phyloP scores from a whole-genome alignment of 345 rosid genomes.

The Microthlaspi erraticum region DNA sequence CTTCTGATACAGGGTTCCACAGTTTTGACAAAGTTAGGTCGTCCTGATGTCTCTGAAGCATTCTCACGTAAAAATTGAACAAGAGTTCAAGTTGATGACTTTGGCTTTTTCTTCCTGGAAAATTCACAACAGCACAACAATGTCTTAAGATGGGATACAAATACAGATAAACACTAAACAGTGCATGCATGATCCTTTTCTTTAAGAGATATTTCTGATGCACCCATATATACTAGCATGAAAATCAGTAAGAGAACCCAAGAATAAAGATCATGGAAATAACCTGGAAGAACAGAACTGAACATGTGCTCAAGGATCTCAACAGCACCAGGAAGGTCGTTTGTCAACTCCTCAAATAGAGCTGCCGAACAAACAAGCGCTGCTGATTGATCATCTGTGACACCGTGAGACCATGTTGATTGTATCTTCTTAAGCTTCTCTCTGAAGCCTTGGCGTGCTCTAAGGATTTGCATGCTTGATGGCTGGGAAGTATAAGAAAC shows the following conservation, averaged over 20 bases:
- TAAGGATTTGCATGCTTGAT: slow-evolving; percentile 75
- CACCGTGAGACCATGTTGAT: slow-evolving; percentile 75
- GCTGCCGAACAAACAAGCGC: slow-evolving; percentile 82
- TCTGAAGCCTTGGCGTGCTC: slow-evolving; percentile 88
- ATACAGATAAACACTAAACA: slow-evolving; percentile 9
- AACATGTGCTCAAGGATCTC: slow-evolving; percentile 72
- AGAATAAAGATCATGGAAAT: slow-evolving; percentile 21
- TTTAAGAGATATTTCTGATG: slow-evolving; percentile 6
- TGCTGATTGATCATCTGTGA: slow-evolving; percentile 70
- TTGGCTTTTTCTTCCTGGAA: slow-evolving; percentile 75
- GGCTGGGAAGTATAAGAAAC: slow-evolving; percentile 68
- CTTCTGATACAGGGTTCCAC: slow-evolving; percentile 74
- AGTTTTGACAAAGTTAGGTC: slow-evolving; percentile 60
- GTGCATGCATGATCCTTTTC: slow-evolving; percentile 21
- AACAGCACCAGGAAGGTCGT: slow-evolving; percentile 66
- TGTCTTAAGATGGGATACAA: slow-evolving; percentile 5
- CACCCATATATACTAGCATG: slow-evolving; percentile 21
- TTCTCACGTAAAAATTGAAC: slow-evolving; percentile 59
- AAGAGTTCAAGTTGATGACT: slow-evolving; percentile 74
- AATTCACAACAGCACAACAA: slow-evolving; percentile 28
- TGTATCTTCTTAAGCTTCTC: slow-evolving; percentile 63
- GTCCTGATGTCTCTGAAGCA: slow-evolving; percentile 74
- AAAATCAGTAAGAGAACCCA: slow-evolving; percentile 10
- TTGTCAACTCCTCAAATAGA: slow-evolving; percentile 81
- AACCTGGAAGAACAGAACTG: slow-evolving; percentile 89